Evolutionary conservation across 352 stramenopile genomes (phyloP).

Genomic region (Phytophthora ramorum): DNA sequence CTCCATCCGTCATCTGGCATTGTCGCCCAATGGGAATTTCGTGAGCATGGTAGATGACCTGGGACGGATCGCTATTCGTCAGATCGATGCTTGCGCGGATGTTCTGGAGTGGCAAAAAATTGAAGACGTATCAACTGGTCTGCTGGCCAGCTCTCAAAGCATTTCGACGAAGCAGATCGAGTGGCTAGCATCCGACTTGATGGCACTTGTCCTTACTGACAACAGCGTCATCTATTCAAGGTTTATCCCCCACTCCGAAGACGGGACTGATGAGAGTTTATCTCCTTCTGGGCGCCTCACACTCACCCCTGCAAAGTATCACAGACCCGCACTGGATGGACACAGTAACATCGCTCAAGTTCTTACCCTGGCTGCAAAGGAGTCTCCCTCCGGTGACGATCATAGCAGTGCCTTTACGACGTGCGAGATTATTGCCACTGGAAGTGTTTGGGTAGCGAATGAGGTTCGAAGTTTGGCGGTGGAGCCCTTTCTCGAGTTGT

Average conservation of each 20-base stretch:
- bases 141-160: background rate
- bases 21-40: slow-evolving; percentile 58
- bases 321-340: slow-evolving; percentile 10
- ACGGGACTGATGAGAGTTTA: slow-evolving; percentile 11
- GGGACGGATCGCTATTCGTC: slow-evolving; percentile 53
- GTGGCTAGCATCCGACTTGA: slow-evolving; percentile 36
- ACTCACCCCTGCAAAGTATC: slow-evolving; percentile 9
- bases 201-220: slow-evolving; percentile 32
- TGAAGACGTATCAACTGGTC: slow-evolving; percentile 6
- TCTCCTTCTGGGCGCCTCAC: slow-evolving; percentile 19
- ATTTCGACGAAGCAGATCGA: slow-evolving; percentile 22
- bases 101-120: slow-evolving; percentile 63
- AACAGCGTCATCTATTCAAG: slow-evolving; percentile 26
- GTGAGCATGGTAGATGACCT: slow-evolving; percentile 62
- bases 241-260: slow-evolving; percentile 21
- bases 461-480: slow-evolving; percentile 28
- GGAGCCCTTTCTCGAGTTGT: slow-evolving; percentile 43
- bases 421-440: slow-evolving; percentile 28
- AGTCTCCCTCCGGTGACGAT: background rate
- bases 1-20: slow-evolving; percentile 49
- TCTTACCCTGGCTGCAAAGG: slow-evolving; percentile 13
- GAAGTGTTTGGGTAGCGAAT: slow-evolving; percentile 19
- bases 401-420: slow-evolving; percentile 9
- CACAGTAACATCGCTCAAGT: slow-evolving; percentile 3
- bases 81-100: slow-evolving; percentile 70